Base-by-base conservation (phyloP, 2,329 filamentous ascomycete genomes). In the Stemphylium lycopersici region DNA sequence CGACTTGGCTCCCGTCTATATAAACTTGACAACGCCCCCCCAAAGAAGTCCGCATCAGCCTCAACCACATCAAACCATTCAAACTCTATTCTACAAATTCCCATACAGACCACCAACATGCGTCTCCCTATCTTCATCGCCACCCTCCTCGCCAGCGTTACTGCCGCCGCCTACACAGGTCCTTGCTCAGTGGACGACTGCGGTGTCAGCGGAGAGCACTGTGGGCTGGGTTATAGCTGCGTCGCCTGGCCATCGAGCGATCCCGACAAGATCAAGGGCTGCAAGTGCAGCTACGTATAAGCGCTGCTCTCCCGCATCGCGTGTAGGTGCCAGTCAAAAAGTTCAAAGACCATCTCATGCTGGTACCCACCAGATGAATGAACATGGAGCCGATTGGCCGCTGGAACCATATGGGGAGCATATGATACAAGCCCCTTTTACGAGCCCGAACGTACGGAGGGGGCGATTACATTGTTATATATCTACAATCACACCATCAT, bases 121-220 rank as follows among this genome's bases (percentile, higher is more conserved):
- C 61, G 57, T 45, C 22, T 57, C 31, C 55, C 53, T n/a, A 38
- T 62, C 41, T 18, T 64, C 34, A 5, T 62, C 31, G 49, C 59
- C 41, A 55, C 61, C 11, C 37, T 64, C 42, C 44, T 64, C 3
- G 58, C 57, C 8, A 54, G 52, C 51, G 37, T 66, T 24, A 62
- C 54, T 37, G 32, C 53, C 24, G 66, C 66, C 4, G 64, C 58
- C 37, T 68, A 62, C 45, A 48, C 49, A 0, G 63, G 64, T 3
- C 62, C 65, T n/a, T 65, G 62, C 48, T 31, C 46, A 6, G 31
- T 15, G 26, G 22, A 50, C 22, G 45, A 59, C 38, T 65, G 62
- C 32, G 62, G 62, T 16, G 58, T 43, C 6, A 52, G 34, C 15
- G 49, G 54, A 13, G 11, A 36, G 15, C 33, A 55, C 10, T 65